Conservation (phyloP, 1,284 basidiomycete genomes). For the Phellopilus nigrolimitatus region DNA sequence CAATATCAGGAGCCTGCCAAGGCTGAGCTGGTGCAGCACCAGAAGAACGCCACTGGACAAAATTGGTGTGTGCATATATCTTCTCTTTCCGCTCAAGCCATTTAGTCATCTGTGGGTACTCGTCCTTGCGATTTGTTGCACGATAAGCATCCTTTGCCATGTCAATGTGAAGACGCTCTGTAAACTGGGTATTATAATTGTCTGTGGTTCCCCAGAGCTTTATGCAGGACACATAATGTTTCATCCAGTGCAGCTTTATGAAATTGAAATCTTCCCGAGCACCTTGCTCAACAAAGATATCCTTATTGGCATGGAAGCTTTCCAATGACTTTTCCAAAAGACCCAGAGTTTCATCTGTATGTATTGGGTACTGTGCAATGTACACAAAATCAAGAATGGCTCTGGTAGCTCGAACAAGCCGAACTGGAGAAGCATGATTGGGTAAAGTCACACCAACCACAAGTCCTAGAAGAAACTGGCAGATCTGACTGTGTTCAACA, state of each 20-base stretch:
- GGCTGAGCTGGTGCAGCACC: not conserved
- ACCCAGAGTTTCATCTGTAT: slow-evolving; percentile 22
- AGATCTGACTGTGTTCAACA: slow-evolving; percentile 25
- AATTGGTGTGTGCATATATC: not conserved
- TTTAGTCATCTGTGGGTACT: slow-evolving; percentile 33
- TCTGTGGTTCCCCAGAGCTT: slow-evolving; percentile 28
- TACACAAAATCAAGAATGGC: slow-evolving; percentile 29
- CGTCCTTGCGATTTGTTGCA: slow-evolving; percentile 26
- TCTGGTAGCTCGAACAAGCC: slow-evolving; percentile 17
- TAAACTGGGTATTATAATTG: slow-evolving; percentile 31
- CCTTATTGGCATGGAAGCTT: slow-evolving; percentile 27
- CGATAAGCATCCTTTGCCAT: slow-evolving; percentile 27
- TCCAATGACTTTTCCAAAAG: slow-evolving; percentile 23
- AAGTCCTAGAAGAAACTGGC: slow-evolving; percentile 24
- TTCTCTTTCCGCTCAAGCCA: slow-evolving; percentile 26
- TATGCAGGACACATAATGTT: slow-evolving; percentile 31
- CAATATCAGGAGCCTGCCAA: not conserved
- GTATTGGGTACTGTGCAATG: slow-evolving; percentile 26
- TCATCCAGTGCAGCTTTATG: slow-evolving; percentile 25
- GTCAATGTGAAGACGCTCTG: slow-evolving; percentile 27
- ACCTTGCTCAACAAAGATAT: slow-evolving; percentile 25
- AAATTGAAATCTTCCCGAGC: slow-evolving; percentile 34
- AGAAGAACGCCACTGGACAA: not conserved
- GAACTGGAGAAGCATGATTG: slow-evolving; percentile 6
- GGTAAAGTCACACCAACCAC: slow-evolving; percentile 1